Conservation (phyloP, 192 early-diverging fungal species). For the Coemansia sp. region DNA sequence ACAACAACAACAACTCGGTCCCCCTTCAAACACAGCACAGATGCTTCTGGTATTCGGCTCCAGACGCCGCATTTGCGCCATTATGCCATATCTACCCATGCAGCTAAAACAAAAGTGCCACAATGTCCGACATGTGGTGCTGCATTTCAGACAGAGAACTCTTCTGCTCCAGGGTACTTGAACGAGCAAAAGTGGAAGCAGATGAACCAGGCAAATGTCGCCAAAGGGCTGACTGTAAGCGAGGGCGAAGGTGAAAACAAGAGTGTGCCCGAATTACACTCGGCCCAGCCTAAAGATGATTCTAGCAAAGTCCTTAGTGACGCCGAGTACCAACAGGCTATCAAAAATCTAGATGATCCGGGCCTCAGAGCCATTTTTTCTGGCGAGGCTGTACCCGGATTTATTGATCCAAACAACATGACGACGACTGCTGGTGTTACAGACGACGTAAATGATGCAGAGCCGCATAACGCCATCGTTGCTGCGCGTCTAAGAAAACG, state of each 20-base stretch:
- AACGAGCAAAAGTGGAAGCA: conserved; percentile 38
- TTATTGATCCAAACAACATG: conserved; percentile 21
- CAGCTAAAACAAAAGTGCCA: conserved; percentile 31
- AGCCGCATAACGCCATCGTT: conserved; percentile 7
- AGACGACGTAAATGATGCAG: neutral
- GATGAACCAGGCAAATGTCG: conserved; percentile 50
- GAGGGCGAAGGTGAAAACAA: neutral
- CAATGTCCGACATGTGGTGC: conserved; percentile 70
- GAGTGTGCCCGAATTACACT: conserved; percentile 3
- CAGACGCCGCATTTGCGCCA: neutral
- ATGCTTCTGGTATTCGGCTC: neutral
- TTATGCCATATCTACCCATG: conserved; percentile 17
- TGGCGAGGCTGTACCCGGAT: conserved; percentile 25
- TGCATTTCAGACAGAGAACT: conserved; percentile 55
- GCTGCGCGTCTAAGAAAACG: conserved; percentile 31
- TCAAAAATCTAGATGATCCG: conserved; percentile 47
- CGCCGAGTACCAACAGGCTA: conserved; percentile 31
- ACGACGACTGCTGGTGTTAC: neutral
- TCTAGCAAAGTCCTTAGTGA: conserved; percentile 37
- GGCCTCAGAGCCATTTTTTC: conserved; percentile 28
- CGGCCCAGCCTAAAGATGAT: neutral
- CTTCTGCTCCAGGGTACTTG: conserved; percentile 54
- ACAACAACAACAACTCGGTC: too few relatives aligned
- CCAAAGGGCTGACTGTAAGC: conserved; percentile 13
- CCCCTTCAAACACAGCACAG: too few relatives aligned